phyloP scores from a whole-genome alignment of 1,284 basidiomycete species.

The Porogramme epimiltina region DNA sequence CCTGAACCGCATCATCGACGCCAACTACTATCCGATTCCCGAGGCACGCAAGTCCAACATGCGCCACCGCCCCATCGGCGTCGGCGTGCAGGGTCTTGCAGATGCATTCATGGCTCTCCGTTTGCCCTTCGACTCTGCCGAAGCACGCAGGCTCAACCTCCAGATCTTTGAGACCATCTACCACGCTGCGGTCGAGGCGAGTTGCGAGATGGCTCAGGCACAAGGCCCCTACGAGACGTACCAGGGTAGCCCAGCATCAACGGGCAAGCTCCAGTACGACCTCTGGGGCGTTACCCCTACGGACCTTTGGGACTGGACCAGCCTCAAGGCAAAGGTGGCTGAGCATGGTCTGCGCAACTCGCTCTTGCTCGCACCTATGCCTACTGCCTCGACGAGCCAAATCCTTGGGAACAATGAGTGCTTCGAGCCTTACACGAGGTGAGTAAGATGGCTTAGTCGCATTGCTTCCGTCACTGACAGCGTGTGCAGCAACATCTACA shows the following conservation, averaged over 20 bases:
- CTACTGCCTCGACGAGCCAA: slow-evolving; percentile 98
- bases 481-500: slow-evolving; percentile 88
- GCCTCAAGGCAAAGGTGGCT: slow-evolving; percentile 89
- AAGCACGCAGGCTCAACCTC: slow-evolving; percentile 88
- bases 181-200: slow-evolving; percentile 92
- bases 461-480: slow-evolving; percentile 6
- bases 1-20: slow-evolving; percentile 93
- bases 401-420: slow-evolving; percentile 99
- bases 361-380: slow-evolving; percentile 96
- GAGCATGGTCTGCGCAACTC: slow-evolving; percentile 91
- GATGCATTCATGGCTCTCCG: slow-evolving; percentile 98
- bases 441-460: slow-evolving; percentile 16
- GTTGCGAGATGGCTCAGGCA: slow-evolving; percentile 83
- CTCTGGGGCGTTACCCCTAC: slow-evolving; percentile 94
- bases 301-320: slow-evolving; percentile 94
- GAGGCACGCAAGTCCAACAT: slow-evolving; percentile 94
- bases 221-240: slow-evolving; percentile 93
- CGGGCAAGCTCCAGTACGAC: slow-evolving; percentile 93
- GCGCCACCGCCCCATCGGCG: slow-evolving; percentile 96
- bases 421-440: slow-evolving; percentile 96
- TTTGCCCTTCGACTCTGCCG: slow-evolving; percentile 92
- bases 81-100: slow-evolving; percentile 98
- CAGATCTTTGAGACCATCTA: slow-evolving; percentile 99
- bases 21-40: slow-evolving; percentile 92
- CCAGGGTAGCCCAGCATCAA: slow-evolving; percentile 87